Base-by-base conservation (phyloP, 495 filamentous ascomycete genomes). In the Neurospora sp. region DNA sequence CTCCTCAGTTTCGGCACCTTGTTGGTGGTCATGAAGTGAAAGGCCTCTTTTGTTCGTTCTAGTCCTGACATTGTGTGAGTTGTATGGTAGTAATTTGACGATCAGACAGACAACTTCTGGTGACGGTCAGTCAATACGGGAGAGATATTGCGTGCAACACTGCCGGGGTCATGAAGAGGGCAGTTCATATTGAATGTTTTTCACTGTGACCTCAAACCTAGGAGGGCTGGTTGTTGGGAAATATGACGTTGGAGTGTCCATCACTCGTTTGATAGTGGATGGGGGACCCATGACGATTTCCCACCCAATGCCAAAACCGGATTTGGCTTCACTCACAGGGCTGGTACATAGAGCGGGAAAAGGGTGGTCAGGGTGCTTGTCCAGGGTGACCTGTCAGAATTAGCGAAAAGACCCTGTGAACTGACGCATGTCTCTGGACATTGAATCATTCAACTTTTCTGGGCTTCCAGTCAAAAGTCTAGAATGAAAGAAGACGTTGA, bases 171-270 rank as follows among this genome's bases (percentile, higher is more conserved):
- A 61, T 61, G 1, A 35, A 31, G 0, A 61, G 53, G 53, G 27
- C 14, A 35, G 12, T 35, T 65, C 53, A 35, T 17, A 35, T 65
- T 65, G 22, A 65, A 37, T 65, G 22, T 61, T 16, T 22, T 22
- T 6, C 45, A 65, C 1, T 31, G 27, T 31, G 27, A 31, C 27
- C 27, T 31, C 27, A 3, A 31, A 31, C 27, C 27, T 27, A 27
- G 27, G 3, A 61, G 10, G 53, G 12, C 53, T 35, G 53, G 27
- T 35, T 35, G 27, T 61, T 35, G 53, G 14, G 31, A 2, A 72
- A 78, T 75, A 82, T 82, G 81, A 82, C 80, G 80, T 79, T 78
- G 76, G 73, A 70, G 72, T 53, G 73, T 71, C 70, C 68, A 59
- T 37, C 17, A 69, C 40, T 45, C 20, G 16, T 7, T 12, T 59